Conservation (phyloP, 2,329 filamentous ascomycete genomes). For the Alternaria arborescens region DNA sequence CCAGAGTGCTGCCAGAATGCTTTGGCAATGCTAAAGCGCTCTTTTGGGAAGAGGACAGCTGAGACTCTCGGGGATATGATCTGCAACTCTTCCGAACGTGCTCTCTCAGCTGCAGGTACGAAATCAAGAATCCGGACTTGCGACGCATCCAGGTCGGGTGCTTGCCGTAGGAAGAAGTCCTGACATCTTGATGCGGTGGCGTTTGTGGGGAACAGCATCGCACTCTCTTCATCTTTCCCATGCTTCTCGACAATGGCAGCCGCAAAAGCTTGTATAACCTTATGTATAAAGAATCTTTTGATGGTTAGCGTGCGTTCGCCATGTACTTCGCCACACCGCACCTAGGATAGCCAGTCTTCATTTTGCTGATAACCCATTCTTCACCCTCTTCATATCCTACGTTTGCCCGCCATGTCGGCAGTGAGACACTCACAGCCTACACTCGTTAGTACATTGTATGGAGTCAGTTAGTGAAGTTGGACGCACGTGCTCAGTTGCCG, state of each 20-base stretch:
- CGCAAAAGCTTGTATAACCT: slow-evolving; percentile 77
- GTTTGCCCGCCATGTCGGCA: slow-evolving; percentile 92
- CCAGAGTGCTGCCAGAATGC: slow-evolving; percentile 97
- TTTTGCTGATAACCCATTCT: slow-evolving; percentile 81
- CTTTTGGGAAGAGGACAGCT: slow-evolving; percentile 73
- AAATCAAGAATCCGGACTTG: slow-evolving; percentile 69
- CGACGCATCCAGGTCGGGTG: slow-evolving; percentile 60
- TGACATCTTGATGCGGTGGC: slow-evolving; percentile 75
- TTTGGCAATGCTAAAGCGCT: slow-evolving; percentile 78
- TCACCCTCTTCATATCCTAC: slow-evolving; percentile 94
- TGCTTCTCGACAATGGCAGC: slow-evolving; percentile 71
- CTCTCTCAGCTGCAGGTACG: slow-evolving; percentile 66
- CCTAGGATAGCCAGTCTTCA: slow-evolving; percentile 93
- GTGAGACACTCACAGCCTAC: slow-evolving; percentile 92
- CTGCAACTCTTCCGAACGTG: slow-evolving; percentile 56
- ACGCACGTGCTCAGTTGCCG: slow-evolving; percentile 53
- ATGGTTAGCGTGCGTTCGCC: slow-evolving; percentile 18
- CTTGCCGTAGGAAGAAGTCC: slow-evolving; percentile 73
- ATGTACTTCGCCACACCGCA: slow-evolving; percentile 47
- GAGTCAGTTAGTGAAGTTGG: slow-evolving; percentile 17
- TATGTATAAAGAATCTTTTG: slow-evolving; percentile 87
- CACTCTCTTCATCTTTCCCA: slow-evolving; percentile 69
- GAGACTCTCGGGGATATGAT: slow-evolving; percentile 57
- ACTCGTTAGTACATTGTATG: slow-evolving; percentile 23
- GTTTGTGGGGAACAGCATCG: slow-evolving; percentile 83